These are phyloP conservation scores for Umbelopsis sp. DNA, from an alignment of 192 early-diverging fungal genomes.

Conservation along the genomic window DNA sequence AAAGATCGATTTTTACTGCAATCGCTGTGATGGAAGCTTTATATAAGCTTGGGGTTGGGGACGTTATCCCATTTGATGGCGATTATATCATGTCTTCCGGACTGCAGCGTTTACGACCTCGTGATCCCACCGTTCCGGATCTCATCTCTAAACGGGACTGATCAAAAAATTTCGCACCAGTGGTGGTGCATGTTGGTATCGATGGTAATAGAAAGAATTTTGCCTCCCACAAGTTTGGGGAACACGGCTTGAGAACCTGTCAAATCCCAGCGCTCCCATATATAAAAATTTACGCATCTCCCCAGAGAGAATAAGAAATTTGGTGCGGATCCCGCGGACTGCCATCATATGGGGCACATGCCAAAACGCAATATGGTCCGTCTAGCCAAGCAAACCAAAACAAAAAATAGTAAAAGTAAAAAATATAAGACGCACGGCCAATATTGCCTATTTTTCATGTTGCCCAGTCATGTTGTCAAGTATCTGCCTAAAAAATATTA, in stretches of 20 bases:
- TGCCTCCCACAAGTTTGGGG: constrained; percentile 17
- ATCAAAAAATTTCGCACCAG: constrained; percentile 11
- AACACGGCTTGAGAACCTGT: neutral
- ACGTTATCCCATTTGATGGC: neutral
- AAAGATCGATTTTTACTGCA: neutral
- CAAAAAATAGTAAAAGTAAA: neutral
- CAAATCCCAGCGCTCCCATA: too few relatives aligned
- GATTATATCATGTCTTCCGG: constrained; percentile 14
- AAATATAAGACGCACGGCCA: neutral
- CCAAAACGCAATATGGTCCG: neutral
- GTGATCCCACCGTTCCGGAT: neutral
- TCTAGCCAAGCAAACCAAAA: neutral
- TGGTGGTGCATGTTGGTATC: neutral
- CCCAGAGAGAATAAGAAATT: neutral
- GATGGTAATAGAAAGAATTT: neutral
- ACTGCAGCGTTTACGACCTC: neutral
- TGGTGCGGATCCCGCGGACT: neutral
- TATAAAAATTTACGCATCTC: neutral
- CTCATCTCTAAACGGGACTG: constrained; percentile 15
- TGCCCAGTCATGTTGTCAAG: neutral
- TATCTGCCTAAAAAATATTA: neutral
- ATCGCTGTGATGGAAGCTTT: neutral
- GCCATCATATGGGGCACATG: neutral
- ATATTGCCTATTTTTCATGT: neutral
- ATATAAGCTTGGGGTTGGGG: too few relatives aligned